Base-by-base conservation (phyloP, 768 basidiomycete species). In the Mycena alexandri region DNA sequence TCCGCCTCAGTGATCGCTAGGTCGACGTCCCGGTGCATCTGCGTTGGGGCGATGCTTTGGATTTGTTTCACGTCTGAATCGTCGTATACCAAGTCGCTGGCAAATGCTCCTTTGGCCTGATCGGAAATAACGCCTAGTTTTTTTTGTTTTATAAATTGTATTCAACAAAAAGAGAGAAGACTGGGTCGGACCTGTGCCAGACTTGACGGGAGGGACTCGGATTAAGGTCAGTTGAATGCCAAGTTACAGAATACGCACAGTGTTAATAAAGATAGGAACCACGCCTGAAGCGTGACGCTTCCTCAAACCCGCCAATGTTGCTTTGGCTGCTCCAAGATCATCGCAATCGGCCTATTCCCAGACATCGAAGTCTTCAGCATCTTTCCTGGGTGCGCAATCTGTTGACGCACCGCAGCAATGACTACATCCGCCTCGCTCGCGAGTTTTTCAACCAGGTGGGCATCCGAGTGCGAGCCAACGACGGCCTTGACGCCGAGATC, bases 201-300 rank as follows among this genome's bases (percentile, higher is more conserved):
- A 88, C 86, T 88, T 56, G 10, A 33, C 4, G 38, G 8, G 53
- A 25, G 29, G 50, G 33, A 12, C 22, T 16, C 14, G 10, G 17
- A 25, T 46, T 48, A 58, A 29, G 29, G 6, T 29, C 6, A 29
- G 29, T 29, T 29, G 29, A 29, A 3, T 29, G 29, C 29, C 29
- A 29, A 6, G 29, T 6, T 16, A 21, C 47, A 52, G 25, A 33
- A 24, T 4, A 76, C 88, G 70, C 71, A 89, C 90, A 0, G 89
- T 90, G 71, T 93, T 88, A 19, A 93, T 90, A 12, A 88, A 79
- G 63, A 82, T 80, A 7, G 88, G 83, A 2, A 75, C 72, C 3
- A 73, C 78, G 4, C 85, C 84, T 22, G 68, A 72, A 38, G 81
- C 77, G 54, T 82, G 75, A 22, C 81, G 76, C 69, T 80, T 83